A percentile compares a stretch with the other conserved stretches of the same genome.
These are phyloP conservation scores for Pichia pseudocactophila DNA, from an alignment of 805 yeast genomes.

Conservation along the genomic window DNA sequence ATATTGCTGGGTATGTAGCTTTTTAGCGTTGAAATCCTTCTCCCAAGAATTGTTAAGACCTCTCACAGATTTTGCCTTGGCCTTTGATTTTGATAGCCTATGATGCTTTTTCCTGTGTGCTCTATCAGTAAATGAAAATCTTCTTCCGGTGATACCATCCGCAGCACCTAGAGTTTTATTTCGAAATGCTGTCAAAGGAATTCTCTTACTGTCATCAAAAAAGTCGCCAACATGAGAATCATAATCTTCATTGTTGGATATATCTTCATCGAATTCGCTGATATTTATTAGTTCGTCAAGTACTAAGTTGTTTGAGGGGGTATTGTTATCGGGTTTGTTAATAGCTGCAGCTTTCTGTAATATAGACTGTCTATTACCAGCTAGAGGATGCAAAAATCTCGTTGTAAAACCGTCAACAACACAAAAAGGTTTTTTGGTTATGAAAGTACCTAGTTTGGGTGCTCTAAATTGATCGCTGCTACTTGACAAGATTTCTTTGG, in stretches of 20 bases:
- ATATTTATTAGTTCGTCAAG: constrained; percentile 81
- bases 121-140: constrained; percentile 19
- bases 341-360: constrained; percentile 17
- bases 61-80: constrained; percentile 13
- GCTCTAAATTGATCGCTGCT: constrained; percentile 81
- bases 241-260: constrained; percentile 3
- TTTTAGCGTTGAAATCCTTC: background rate
- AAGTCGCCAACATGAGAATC: constrained; percentile 9
- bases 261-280: constrained; percentile 66
- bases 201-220: constrained; percentile 32
- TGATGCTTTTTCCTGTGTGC: constrained; percentile 9
- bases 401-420: constrained; percentile 93
- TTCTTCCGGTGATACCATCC: constrained; percentile 11
- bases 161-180: constrained; percentile 37
- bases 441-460: constrained; percentile 90
- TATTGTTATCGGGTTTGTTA: constrained; percentile 10
- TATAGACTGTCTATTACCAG: constrained; percentile 18
- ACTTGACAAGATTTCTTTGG: constrained; percentile 87
- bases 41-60: background rate
- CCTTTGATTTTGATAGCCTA: constrained; percentile 14
- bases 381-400: constrained; percentile 54
- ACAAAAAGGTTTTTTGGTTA: constrained; percentile 75
- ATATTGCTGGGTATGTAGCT: background rate
- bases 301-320: constrained; percentile 13
- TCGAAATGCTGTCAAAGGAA: constrained; percentile 86